Base-by-base conservation (phyloP, 306 rosid genomes). In the Carpinus viminea region DNA sequence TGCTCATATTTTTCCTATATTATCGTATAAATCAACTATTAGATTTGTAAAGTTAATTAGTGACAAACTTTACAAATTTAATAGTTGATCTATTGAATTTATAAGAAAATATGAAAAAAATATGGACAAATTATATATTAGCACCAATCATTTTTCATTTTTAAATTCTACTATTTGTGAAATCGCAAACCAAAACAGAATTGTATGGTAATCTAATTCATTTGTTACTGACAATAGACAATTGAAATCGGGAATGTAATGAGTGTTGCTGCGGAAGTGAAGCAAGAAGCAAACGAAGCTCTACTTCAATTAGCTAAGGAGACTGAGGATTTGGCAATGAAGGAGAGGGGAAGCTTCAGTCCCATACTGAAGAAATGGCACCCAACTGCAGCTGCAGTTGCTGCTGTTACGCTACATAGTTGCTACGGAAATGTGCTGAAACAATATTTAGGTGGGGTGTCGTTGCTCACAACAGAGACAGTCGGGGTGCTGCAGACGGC, bases 281-380 rank as follows among this genome's bases (percentile, higher is more conserved):
- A 83, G 41, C 94, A 84, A 17, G 97, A 85, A 28, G 78, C 78
- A 51, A 84, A 84, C 31, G 85, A 83, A 54, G 80, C 84, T 50
- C 62, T 95, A 56, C 81, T 91, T 79, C 88, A 88, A 20, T 71
- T 95, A 75, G 98, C 99, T 12, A 83, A 91, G 78, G 97, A 93
- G 64, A 95, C 94, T 4, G 98, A 95, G 61, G 88, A 85, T 10
- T 87, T 91, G 74, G 94, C 98, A 38, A 51, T 74, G 73, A 95
- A 81, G 76, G 99, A 95, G 88, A 89, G 94, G 84, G 96, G 90
- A 52, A 83, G 79, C 80, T 95, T 79, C 43, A 95, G 90, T 79
- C 91, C 94, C 61, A 85, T 86, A 15, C 78, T 93, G 17, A 90
- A 78, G 83, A 93, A 81, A 86, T 95, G 96, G 94, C 90, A 87